phyloP scores from a whole-genome alignment of 2,329 filamentous ascomycete species.

The Salinomyces thailandicus region DNA sequence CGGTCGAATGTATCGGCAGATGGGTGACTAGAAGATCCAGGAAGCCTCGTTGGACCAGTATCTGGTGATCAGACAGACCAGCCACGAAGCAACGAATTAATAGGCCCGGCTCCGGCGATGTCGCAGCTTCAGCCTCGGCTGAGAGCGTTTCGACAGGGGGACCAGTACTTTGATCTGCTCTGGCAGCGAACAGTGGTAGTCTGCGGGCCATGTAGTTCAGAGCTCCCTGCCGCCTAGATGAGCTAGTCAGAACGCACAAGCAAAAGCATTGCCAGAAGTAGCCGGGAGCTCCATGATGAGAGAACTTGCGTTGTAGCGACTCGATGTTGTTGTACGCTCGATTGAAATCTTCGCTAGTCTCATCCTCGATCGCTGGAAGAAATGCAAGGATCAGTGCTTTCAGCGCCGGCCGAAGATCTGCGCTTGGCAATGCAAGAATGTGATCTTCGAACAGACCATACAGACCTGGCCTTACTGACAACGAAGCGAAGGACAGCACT shows the following conservation, averaged over 20 bases:
- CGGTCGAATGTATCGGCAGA: conserved; percentile 69
- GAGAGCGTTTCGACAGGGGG: conserved; percentile 28
- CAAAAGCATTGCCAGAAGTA: conserved; percentile 99
- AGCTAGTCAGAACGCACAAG: conserved; percentile 80
- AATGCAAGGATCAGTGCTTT: conserved; percentile 85
- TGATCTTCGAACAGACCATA: conserved; percentile 74
- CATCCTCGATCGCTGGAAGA: conserved; percentile 84
- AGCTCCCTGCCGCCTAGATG: conserved; percentile 72
- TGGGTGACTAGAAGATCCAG: conserved; percentile 86
- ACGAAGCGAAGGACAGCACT: conserved; percentile 85
- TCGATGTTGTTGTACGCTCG: conserved; percentile 70
- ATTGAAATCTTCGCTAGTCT: conserved; percentile 95
- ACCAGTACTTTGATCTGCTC: not conserved
- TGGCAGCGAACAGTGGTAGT: conserved; percentile 58
- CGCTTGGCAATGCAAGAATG: conserved; percentile 60
- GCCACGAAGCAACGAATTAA: conserved; percentile 86
- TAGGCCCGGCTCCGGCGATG: conserved; percentile 81
- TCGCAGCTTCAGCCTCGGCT: conserved; percentile 53
- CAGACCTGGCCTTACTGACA: conserved; percentile 78
- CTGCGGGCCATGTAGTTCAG: conserved; percentile 74
- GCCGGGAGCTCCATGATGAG: conserved; percentile 43
- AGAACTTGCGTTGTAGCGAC: conserved; percentile 59
- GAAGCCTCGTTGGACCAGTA: conserved; percentile 88
- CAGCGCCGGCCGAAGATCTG: conserved; percentile 70
- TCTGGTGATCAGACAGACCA: conserved; percentile 74